Base-by-base conservation (phyloP, 768 basidiomycete genomes). In the Auricularia sp. region DNA sequence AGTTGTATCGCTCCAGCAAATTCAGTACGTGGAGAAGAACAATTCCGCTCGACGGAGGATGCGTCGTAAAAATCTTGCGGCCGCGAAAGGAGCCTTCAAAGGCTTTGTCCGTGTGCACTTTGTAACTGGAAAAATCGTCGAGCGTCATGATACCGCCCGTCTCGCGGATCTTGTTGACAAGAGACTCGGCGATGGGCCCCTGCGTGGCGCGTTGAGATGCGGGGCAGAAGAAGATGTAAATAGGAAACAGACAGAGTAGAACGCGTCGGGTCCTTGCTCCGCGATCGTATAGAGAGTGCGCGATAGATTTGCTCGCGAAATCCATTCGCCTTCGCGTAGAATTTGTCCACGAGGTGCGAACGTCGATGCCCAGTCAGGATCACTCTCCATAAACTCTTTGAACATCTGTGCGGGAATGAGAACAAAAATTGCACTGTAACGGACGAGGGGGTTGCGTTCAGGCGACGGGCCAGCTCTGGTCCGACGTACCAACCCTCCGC, bases 11-110 rank as follows among this genome's bases (percentile, higher is more conserved):
- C 71, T 97, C 94, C 58, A 96, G 76, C 21, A 94, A 73, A 71
- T 98, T 97, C n/a, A 98, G 77, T 81, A 98, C 89, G 71, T 93
- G 89, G 47, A 97, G 76, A 51, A 98, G 77, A n/a, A 90, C 91
- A 6, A 91, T 87, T 4, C 96, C 95, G 11, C 88, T 88, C 8
- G 89, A 87, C 4, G 97, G 97, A 12, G 92, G 87, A 70, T 86
- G 84, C 0, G 88, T 81, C 0, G 93, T 94, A 74, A 92, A 97
- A 44, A 98, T 79, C 67, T 83, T 91, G 69, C 84, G 84, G 53
- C 85, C 86, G 18, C 81, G 82, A 74, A 91, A 99, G 0, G 82
- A 85, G 7, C 92, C 90, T 70, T 86, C 73, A 47, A 98, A 77
- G 5, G 97, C 93, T 58, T 77, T 87, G 56, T 82, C 77, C 10